Evolutionary conservation across 352 stramenopile species (phyloP).

Genomic region (Phytophthora lateralis): DNA sequence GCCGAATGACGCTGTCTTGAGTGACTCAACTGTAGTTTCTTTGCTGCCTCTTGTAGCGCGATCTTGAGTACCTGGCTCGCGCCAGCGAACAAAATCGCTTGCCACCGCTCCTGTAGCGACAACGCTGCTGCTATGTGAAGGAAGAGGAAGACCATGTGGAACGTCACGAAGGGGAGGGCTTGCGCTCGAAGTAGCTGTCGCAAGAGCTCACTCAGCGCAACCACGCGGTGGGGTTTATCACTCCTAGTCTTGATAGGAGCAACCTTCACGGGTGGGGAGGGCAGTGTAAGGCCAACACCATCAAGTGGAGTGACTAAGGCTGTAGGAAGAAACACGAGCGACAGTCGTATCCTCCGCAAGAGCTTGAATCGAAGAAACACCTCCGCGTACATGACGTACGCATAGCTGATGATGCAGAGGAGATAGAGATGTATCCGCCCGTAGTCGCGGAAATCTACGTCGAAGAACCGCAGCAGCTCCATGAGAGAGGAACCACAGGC

Average conservation of each 20-base stretch:
- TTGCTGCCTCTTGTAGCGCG: slow-evolving; percentile 36
- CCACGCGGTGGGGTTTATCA: not conserved
- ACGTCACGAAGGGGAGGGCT: slow-evolving; percentile 15
- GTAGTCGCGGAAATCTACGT: not conserved
- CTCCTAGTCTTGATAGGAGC: not conserved
- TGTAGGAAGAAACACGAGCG: slow-evolving; percentile 2
- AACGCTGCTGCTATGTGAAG: slow-evolving; percentile 30
- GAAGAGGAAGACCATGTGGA: slow-evolving; percentile 26
- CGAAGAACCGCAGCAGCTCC: slow-evolving; percentile 9
- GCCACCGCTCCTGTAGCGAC: slow-evolving; percentile 24
- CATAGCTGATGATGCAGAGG: slow-evolving; percentile 10
- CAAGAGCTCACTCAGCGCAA: slow-evolving; percentile 9
- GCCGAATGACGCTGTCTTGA: slow-evolving; percentile 24
- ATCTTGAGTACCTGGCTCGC: slow-evolving; percentile 40
- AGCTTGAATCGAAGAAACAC: slow-evolving; percentile 7
- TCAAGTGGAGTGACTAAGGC: not conserved
- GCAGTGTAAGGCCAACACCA: not conserved
- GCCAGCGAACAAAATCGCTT: slow-evolving; percentile 31
- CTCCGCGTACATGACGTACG: slow-evolving; percentile 12
- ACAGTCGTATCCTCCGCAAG: not conserved
- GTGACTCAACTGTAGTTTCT: slow-evolving; percentile 27
- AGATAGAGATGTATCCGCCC: slow-evolving; percentile 13
- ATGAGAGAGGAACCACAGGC: not conserved
- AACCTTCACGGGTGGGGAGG: not conserved
- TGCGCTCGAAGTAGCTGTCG: slow-evolving; percentile 11